Evolutionary conservation across 768 basidiomycete genomes (phyloP).

Genomic region (Russula lepida): DNA sequence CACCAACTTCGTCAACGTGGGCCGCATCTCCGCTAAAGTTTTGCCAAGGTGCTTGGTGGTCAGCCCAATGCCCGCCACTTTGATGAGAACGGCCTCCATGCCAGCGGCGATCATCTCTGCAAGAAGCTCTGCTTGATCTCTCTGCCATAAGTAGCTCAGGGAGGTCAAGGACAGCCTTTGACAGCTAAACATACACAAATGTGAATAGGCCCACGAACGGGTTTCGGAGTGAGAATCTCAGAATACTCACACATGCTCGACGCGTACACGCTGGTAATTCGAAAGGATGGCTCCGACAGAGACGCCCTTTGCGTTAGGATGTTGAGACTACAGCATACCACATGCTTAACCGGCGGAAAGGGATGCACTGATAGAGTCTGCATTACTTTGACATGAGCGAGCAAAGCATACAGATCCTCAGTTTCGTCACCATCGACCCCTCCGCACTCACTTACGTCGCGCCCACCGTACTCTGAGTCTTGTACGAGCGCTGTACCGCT

Average conservation of each 20-base stretch:
- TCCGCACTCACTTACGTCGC: conserved; percentile 35
- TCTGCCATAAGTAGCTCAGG: conserved; percentile 89
- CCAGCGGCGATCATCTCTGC: conserved; percentile 77
- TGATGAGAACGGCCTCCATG: conserved; percentile 80
- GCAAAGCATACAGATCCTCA: conserved; percentile 76
- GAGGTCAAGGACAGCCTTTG: conserved; percentile 70
- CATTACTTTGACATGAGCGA: conserved; percentile 67
- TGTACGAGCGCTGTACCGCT: conserved; percentile 72
- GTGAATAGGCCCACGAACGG: neutral
- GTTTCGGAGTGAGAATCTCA: neutral
- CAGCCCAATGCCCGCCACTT: conserved; percentile 92
- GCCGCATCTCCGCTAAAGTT: conserved; percentile 63
- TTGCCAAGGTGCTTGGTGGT: conserved; percentile 70
- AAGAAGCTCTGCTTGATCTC: conserved; percentile 79
- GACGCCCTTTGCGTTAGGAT: conserved; percentile 79
- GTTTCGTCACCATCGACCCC: conserved; percentile 86
- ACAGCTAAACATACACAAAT: conserved; percentile 45
- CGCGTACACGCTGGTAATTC: conserved; percentile 92
- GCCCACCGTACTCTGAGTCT: conserved; percentile 77
- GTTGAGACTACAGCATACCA: conserved; percentile 41
- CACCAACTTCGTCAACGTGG: conserved; percentile 65
- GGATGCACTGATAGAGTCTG: neutral
- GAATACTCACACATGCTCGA: conserved; percentile 87
- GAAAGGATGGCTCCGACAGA: conserved; percentile 96
- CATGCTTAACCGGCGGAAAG: neutral